Conservation (phyloP, 352 stramenopile genomes). For the Globisporangium rhizosaccharum region DNA sequence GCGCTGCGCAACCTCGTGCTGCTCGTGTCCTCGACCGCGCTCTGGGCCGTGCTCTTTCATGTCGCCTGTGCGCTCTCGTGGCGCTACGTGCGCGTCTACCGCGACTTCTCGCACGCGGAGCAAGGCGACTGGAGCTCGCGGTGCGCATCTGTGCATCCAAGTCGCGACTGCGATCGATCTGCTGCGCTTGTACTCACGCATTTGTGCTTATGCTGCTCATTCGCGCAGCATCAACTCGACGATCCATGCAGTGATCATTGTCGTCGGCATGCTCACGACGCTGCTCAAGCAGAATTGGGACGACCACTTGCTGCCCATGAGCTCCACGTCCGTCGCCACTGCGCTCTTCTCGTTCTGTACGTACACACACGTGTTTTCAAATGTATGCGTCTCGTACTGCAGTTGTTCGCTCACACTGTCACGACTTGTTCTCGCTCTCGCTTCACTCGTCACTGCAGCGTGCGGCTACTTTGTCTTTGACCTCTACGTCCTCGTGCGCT, state of each 20-base stretch:
- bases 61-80: conserved; percentile 43
- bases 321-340: conserved; percentile 41
- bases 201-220: background rate
- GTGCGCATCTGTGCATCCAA: conserved; percentile 21
- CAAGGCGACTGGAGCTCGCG: conserved; percentile 79
- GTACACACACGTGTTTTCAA: conserved; percentile 7
- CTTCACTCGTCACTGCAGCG: conserved; percentile 24
- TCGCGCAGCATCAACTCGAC: conserved; percentile 70
- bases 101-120: conserved; percentile 60
- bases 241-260: conserved; percentile 66
- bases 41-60: conserved; percentile 58
- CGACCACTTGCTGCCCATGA: conserved; percentile 44
- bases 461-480: conserved; percentile 84
- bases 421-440: background rate
- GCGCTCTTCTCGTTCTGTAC: conserved; percentile 78
- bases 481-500: conserved; percentile 63
- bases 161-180: background rate
- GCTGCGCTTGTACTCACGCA: background rate
- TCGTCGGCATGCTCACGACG: conserved; percentile 58
- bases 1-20: conserved; percentile 30
- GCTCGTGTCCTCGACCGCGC: conserved; percentile 43
- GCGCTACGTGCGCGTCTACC: conserved; percentile 54
- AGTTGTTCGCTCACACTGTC: background rate
- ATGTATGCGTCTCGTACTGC: background rate
- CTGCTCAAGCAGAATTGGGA: conserved; percentile 61